A percentile compares a stretch with the other conserved stretches of the same genome.
These are phyloP conservation scores for Mycena alexandri DNA, from an alignment of 768 basidiomycete genomes.

Conservation along the genomic window DNA sequence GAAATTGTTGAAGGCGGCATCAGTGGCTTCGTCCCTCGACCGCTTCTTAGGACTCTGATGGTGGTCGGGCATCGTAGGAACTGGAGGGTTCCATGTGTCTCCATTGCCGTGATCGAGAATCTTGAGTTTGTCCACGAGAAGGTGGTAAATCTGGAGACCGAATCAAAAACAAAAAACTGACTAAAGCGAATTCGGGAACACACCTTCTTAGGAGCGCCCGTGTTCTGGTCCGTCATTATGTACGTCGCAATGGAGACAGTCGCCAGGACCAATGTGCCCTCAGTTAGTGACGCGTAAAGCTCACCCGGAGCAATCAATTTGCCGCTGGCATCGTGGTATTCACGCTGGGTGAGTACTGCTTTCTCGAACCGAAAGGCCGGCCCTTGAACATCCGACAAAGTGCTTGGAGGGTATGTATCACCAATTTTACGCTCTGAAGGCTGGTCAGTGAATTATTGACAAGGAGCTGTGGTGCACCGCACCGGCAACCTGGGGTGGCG, in stretches of 20 bases:
- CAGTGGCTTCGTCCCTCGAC: no score
- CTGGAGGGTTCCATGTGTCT: neutral
- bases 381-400: slow-evolving; percentile 6
- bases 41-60: no score
- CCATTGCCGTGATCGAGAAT: slow-evolving; percentile 2
- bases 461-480: neutral
- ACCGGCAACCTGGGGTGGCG: neutral
- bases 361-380: slow-evolving; percentile 16
- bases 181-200: no score
- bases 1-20: no score
- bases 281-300: slow-evolving; percentile 2
- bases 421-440: slow-evolving; percentile 13
- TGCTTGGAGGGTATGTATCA: slow-evolving; percentile 18
- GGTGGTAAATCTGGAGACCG: slow-evolving; percentile 2
- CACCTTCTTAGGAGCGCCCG: no score
- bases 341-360: slow-evolving; percentile 8
- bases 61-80: neutral
- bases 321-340: slow-evolving; percentile 9
- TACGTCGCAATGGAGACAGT: slow-evolving; percentile 1
- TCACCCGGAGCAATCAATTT: slow-evolving; percentile 17
- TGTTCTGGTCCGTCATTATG: slow-evolving; percentile 1
- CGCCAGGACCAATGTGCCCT: slow-evolving; percentile 19
- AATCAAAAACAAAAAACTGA: no score
- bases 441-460: neutral
- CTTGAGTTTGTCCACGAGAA: slow-evolving; percentile 1